Evolutionary conservation across 192 early-diverging fungal genomes (phyloP).

Genomic region (Rhizophlyctis rosea): DNA sequence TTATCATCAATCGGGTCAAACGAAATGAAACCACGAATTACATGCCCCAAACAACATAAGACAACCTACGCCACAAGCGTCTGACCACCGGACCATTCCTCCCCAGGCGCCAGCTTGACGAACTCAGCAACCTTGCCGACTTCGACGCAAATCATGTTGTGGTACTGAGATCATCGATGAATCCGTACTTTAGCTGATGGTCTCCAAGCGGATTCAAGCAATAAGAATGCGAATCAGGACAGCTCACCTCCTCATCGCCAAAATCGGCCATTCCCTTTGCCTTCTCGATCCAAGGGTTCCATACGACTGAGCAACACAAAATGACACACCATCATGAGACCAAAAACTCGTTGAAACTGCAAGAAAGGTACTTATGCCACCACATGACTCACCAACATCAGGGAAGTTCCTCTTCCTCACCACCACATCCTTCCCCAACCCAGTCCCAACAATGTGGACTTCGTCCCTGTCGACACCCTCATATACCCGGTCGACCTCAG

Average conservation of each 20-base stretch:
- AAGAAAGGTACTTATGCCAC: too few relatives aligned
- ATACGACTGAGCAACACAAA: slow-evolving; percentile 72
- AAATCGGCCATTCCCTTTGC: slow-evolving; percentile 88
- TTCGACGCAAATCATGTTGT: slow-evolving; percentile 90
- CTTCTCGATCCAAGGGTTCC: slow-evolving; percentile 96
- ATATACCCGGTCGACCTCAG: slow-evolving; percentile 88
- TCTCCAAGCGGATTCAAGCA: not conserved
- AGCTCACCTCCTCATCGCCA: slow-evolving; percentile 65
- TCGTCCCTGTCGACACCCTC: slow-evolving; percentile 50
- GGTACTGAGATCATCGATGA: slow-evolving; percentile 39
- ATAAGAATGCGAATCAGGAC: not conserved
- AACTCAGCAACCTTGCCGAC: slow-evolving; percentile 58
- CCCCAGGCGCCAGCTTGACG: slow-evolving; percentile 60
- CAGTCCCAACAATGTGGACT: slow-evolving; percentile 16
- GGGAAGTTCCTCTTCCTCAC: slow-evolving; percentile 27
- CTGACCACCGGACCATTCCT: slow-evolving; percentile 74
- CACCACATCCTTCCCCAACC: slow-evolving; percentile 23
- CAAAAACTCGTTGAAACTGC: too few relatives aligned
- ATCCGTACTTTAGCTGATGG: not conserved
- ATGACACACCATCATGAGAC: slow-evolving; percentile 1
- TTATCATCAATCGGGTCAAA: too few relatives aligned
- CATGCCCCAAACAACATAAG: too few relatives aligned
- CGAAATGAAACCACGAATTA: too few relatives aligned
- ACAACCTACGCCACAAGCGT: slow-evolving; percentile 46
- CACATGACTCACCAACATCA: slow-evolving; percentile 33